These are phyloP conservation scores for Chlamydomonas reinhardtii DNA, from an alignment of 163 green algal genomes.

Conservation along the genomic window DNA sequence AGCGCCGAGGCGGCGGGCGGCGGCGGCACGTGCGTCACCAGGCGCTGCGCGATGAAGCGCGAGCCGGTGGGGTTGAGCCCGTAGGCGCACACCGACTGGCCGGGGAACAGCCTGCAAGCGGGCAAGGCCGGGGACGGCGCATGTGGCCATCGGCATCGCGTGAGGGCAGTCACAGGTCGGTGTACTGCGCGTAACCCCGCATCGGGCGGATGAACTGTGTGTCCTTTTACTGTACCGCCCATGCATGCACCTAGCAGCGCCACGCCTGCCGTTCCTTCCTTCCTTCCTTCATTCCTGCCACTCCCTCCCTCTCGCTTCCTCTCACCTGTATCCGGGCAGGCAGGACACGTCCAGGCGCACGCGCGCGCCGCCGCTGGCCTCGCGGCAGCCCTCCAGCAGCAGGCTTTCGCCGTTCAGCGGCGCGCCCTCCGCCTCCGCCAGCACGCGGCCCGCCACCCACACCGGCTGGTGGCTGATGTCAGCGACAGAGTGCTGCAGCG, in stretches of 20 bases:
- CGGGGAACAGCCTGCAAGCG: constrained; percentile 43
- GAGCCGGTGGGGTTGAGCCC: constrained; percentile 83
- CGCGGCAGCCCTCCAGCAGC: constrained; percentile 81
- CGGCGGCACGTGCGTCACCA: constrained; percentile 73
- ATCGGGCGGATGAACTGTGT: too few species aligned
- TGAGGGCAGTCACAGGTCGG: too few species aligned
- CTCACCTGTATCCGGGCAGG: constrained; percentile 58
- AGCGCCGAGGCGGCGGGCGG: background rate
- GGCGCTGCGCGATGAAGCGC: constrained; percentile 72
- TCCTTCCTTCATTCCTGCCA: too few species aligned
- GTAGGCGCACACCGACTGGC: constrained; percentile 69
- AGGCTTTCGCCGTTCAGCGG: constrained; percentile 77
- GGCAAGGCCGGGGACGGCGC: too few species aligned
- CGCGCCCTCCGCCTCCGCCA: constrained; percentile 68
- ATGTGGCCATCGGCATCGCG: too few species aligned
- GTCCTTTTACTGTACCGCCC: too few species aligned
- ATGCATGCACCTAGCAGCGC: too few species aligned
- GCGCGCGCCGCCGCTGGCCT: constrained; percentile 67
- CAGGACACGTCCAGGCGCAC: constrained; percentile 76
- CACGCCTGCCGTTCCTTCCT: too few species aligned
- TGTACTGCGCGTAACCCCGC: too few species aligned
- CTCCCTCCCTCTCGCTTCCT: too few species aligned
- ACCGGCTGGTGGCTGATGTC: constrained; percentile 67
- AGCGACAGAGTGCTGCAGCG: constrained; percentile 29
- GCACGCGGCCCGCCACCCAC: constrained; percentile 79